These are phyloP conservation scores for Cryptococcus wingfieldii DNA, from an alignment of 1,284 basidiomycete species.

Conservation along the genomic window DNA sequence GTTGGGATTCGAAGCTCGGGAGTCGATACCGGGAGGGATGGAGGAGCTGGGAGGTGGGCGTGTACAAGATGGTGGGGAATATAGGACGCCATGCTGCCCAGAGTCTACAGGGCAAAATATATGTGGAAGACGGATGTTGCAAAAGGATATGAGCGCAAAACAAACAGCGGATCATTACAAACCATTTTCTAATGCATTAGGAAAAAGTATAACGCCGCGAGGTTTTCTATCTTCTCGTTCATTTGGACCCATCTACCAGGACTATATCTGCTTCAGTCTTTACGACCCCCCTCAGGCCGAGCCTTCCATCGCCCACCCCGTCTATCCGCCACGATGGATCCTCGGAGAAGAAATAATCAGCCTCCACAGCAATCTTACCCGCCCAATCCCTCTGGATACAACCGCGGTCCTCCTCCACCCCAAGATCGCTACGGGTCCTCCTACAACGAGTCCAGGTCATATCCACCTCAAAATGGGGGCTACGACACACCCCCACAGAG, in stretches of 20 bases:
- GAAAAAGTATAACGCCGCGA: background rate
- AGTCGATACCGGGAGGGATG: slow-evolving; percentile 25
- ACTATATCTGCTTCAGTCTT: background rate
- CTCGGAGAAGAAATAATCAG: slow-evolving; percentile 16
- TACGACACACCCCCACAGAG: slow-evolving; percentile 3
- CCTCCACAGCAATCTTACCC: slow-evolving; percentile 2
- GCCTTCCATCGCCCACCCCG: background rate
- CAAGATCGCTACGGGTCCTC: slow-evolving; percentile 2
- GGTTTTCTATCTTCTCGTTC: background rate
- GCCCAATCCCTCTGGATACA: background rate
- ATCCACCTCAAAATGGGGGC: background rate
- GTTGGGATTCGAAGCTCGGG: slow-evolving; percentile 29
- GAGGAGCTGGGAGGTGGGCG: slow-evolving; percentile 37
- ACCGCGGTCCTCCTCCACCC: slow-evolving; percentile 2
- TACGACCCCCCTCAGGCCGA: background rate
- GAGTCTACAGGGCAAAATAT: background rate
- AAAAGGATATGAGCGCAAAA: background rate
- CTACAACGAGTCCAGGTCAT: background rate
- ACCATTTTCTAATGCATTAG: background rate
- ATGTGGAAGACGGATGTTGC: background rate
- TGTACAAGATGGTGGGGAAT: slow-evolving; percentile 37
- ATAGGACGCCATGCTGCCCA: slow-evolving; percentile 25
- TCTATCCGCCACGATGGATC: slow-evolving; percentile 16
- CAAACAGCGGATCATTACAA: background rate
- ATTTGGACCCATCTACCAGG: background rate